These are phyloP conservation scores for Shiraia bambusicola DNA, from an alignment of 2,329 filamentous ascomycete species.

Conservation along the genomic window DNA sequence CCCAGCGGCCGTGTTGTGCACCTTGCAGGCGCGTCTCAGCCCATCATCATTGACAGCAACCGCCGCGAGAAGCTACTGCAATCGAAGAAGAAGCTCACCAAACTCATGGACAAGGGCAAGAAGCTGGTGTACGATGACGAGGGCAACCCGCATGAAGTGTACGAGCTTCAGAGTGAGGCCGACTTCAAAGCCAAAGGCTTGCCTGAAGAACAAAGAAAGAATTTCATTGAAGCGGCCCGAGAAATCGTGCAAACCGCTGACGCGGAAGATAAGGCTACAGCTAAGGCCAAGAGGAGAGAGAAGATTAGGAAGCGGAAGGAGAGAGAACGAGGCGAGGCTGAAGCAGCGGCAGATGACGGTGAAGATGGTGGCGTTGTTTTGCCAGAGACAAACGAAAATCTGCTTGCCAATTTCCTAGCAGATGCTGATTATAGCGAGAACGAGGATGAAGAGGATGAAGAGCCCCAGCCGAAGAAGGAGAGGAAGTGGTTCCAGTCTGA, in stretches of 20 bases:
- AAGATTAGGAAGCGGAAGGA: constrained; percentile 75
- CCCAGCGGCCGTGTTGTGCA: constrained; percentile 61
- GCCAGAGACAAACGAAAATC: constrained; percentile 40
- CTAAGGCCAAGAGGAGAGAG: constrained; percentile 74
- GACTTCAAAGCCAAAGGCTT: constrained; percentile 74
- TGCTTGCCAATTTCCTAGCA: constrained; percentile 47
- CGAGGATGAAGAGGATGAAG: constrained; percentile 47
- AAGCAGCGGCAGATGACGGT: constrained; percentile 22
- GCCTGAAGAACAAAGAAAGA: constrained; percentile 72
- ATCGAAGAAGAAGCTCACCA: constrained; percentile 90
- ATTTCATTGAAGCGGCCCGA: constrained; percentile 76
- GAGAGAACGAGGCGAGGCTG: constrained; percentile 56
- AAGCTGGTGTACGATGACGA: constrained; percentile 93
- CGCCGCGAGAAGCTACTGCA: constrained; percentile 92
- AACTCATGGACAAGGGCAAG: constrained; percentile 81
- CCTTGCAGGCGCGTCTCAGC: constrained; percentile 65
- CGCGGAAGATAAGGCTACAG: constrained; percentile 76
- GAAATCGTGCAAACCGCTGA: constrained; percentile 74
- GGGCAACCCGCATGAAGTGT: constrained; percentile 78
- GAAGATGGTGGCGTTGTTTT: constrained; percentile 32
- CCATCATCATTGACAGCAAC: constrained; percentile 87
- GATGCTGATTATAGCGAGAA: constrained; percentile 44
- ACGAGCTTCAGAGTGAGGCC: constrained; percentile 84
- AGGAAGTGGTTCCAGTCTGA: constrained; percentile 82
- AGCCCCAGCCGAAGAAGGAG: constrained; percentile 60